These are phyloP conservation scores for Striga asiatica DNA, from an alignment of 257 asterid species.

Conservation along the genomic window DNA sequence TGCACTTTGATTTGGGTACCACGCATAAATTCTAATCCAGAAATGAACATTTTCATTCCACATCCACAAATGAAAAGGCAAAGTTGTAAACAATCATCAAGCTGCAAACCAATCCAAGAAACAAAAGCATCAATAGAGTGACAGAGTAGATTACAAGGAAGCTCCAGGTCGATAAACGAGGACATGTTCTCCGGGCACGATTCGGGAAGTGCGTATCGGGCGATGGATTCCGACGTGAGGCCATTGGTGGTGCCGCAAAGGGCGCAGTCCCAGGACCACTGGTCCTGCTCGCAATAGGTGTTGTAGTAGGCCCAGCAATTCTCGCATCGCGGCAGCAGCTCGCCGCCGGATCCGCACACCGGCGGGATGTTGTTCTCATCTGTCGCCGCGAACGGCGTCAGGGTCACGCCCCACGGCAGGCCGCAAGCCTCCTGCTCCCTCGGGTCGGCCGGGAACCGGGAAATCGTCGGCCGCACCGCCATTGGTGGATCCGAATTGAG, in stretches of 20 bases:
- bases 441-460: conserved; percentile 65
- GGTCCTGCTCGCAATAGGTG: conserved; percentile 86
- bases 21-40: background rate
- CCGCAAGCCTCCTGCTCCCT: conserved; percentile 67
- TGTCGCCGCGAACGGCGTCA: conserved; percentile 74
- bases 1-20: background rate
- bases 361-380: conserved; percentile 82
- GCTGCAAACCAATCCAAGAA: background rate
- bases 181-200: conserved; percentile 75
- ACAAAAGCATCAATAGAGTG: conserved; percentile 9
- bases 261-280: conserved; percentile 93
- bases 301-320: conserved; percentile 94
- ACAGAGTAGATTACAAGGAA: conserved; percentile 70
- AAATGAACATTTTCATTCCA: background rate
- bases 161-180: conserved; percentile 81
- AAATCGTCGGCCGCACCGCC: conserved; percentile 80
- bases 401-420: conserved; percentile 79
- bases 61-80: background rate
- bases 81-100: conserved; percentile 1
- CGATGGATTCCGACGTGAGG: conserved; percentile 46
- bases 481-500: conserved; percentile 30
- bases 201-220: conserved; percentile 63
- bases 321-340: conserved; percentile 80
- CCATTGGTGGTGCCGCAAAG: conserved; percentile 92
- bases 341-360: conserved; percentile 85